Evolutionary conservation across 2,329 filamentous ascomycete genomes (phyloP).

Genomic region (Cytospora piceicola): DNA sequence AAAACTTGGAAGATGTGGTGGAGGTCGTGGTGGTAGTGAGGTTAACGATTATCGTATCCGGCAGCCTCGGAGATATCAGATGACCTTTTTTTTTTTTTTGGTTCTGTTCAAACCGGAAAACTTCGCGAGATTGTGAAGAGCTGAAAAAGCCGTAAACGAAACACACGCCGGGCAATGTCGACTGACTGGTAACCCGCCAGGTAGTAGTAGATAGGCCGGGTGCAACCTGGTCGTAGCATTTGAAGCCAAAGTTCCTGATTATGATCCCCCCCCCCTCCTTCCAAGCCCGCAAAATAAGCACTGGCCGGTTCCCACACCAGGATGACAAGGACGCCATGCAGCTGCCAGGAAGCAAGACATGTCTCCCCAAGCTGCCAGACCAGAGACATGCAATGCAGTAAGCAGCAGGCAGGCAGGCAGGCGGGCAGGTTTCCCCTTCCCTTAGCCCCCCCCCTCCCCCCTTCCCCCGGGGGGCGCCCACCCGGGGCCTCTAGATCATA

Average conservation of each 20-base stretch:
- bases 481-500: background rate
- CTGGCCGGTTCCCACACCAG: no score
- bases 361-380: background rate
- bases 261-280: background rate
- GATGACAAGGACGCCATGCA: background rate
- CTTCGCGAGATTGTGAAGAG: background rate
- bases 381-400: background rate
- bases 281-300: background rate
- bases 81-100: no score
- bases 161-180: background rate
- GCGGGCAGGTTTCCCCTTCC: background rate
- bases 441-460: no score
- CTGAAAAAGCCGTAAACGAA: background rate
- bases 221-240: background rate
- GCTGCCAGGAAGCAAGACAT: background rate
- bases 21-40: background rate
- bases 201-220: background rate
- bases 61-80: background rate
- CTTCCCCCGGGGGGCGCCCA: no score
- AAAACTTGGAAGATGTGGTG: background rate
- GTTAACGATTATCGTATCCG: background rate
- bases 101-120: background rate
- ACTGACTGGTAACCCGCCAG: background rate
- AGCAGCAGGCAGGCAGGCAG: no score
- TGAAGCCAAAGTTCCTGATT: background rate